These are phyloP conservation scores for Amanita brunnescens DNA, from an alignment of 768 basidiomycete species.

Conservation along the genomic window DNA sequence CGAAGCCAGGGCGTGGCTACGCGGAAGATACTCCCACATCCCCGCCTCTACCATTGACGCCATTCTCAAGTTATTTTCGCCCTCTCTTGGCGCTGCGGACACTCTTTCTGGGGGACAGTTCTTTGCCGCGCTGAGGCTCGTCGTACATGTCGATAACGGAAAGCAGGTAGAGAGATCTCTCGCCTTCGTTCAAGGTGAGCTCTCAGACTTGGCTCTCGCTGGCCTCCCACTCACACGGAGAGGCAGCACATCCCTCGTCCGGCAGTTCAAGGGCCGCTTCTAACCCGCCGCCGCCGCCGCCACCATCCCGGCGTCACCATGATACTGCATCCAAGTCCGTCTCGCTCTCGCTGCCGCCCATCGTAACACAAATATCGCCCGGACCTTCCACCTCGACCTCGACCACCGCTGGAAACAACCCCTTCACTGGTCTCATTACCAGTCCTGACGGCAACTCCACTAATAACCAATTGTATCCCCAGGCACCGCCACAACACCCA, in stretches of 20 bases:
- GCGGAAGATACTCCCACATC: constrained; percentile 57
- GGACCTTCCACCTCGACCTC: constrained; percentile 12
- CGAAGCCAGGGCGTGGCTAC: constrained; percentile 68
- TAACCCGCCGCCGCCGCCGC: not conserved
- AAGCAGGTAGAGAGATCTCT: constrained; percentile 54
- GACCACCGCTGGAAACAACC: constrained; percentile 15
- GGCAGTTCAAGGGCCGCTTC: not conserved
- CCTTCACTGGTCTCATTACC: constrained; percentile 21
- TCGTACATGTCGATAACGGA: constrained; percentile 52
- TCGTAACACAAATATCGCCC: constrained; percentile 3
- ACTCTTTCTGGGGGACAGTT: constrained; percentile 61
- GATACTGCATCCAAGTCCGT: not conserved
- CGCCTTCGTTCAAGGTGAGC: constrained; percentile 70
- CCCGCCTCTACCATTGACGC: constrained; percentile 45
- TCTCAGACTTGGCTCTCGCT: not conserved
- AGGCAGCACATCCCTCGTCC: not conserved
- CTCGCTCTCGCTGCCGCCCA: not conserved
- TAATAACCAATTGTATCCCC: not conserved
- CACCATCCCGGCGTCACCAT: constrained; percentile 1
- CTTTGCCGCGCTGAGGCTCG: constrained; percentile 64
- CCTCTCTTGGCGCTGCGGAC: constrained; percentile 43
- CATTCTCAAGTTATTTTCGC: constrained; percentile 57
- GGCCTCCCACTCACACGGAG: not conserved
- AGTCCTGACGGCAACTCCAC: constrained; percentile 12
- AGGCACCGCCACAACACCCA: constrained; percentile 15